These are phyloP conservation scores for Protomyces inundatus DNA, from an alignment of 1,139 yeast genomes.

Conservation along the genomic window DNA sequence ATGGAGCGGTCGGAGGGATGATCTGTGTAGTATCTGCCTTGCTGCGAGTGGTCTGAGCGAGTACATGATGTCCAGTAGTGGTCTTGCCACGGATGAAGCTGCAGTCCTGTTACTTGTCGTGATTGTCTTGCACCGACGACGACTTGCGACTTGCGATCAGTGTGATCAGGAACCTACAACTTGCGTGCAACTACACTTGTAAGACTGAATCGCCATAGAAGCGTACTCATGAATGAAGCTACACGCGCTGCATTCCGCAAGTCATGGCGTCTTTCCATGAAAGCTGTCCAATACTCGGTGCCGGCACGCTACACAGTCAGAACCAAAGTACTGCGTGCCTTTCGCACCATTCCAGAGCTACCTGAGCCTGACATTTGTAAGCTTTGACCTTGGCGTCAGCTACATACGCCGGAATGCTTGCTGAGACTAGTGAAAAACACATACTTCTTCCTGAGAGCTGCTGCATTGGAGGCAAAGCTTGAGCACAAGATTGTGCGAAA, in stretches of 20 bases:
- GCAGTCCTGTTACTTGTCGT: too few species aligned
- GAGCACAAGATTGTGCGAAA: conserved; percentile 14
- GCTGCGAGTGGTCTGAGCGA: background rate
- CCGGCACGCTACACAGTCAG: conserved; percentile 9
- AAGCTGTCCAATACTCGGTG: conserved; percentile 9
- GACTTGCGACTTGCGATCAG: too few species aligned
- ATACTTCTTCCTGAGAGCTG: background rate
- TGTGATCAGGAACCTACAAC: too few species aligned
- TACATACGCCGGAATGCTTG: background rate
- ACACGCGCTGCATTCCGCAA: background rate
- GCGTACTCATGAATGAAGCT: conserved; percentile 1
- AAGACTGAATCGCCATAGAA: background rate
- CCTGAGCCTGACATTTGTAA: background rate
- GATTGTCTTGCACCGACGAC: too few species aligned
- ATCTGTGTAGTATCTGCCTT: background rate
- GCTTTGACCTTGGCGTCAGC: background rate
- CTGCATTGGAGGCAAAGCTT: background rate
- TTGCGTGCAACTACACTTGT: too few species aligned
- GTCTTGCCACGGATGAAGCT: too few species aligned
- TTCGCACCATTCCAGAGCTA: background rate
- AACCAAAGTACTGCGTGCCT: background rate
- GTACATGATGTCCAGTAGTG: too few species aligned
- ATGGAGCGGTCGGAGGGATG: background rate
- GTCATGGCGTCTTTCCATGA: conserved; percentile 6
- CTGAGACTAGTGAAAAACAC: conserved; percentile 9